Base-by-base conservation (phyloP, 208 protist species). In the Porcisia deanei region DNA sequence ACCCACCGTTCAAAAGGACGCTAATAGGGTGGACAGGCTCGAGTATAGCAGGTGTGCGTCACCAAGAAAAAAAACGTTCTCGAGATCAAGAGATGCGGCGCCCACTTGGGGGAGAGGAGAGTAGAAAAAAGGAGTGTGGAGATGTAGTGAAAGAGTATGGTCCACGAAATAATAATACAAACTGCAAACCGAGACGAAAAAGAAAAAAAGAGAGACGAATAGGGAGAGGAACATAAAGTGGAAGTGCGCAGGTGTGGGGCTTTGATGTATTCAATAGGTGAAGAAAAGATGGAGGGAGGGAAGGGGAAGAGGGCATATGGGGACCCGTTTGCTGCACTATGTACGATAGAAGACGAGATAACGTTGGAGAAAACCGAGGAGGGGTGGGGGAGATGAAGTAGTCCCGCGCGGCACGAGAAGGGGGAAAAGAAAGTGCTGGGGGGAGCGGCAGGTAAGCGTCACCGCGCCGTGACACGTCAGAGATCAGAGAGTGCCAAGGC, bases 341-440 rank as follows among this genome's bases (percentile, higher is more conserved):
- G 16, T 57, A 57, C 22, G 7, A 67, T 8, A 34, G 8, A 61
- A 18, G 67, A 75, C 9, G 73, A 77, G 60, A 75, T 54, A 69
- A 63, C 7, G 57, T 22, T 43, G 52, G 7, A 9, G 4, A 22
- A 60, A 60, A 12, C 47, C 10, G 47, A 12, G 47, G 10, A 12
- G 8, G 47, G 47, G 47, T 12, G 8, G 47, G 47, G 5, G 47
- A 52, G 47, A 52, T 52, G 5, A 12, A 52, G 47, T 52, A 52
- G 47, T 14, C 8, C 5, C 10, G 47, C 47, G 10, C 47, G 10
- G 47, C 5, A 14, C 47, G 47, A 30, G 30, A 30, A 30, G 30
- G 30, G 30, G 30, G 30, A 30, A 30, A 30, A 30, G 0, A 30
- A 30, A 30, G 30, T 30, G 30, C 30, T 30, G 30, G 47, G 47